These are phyloP conservation scores for Stevia rebaudiana DNA, from an alignment of 140 eudicot genomes.

Conservation along the genomic window DNA sequence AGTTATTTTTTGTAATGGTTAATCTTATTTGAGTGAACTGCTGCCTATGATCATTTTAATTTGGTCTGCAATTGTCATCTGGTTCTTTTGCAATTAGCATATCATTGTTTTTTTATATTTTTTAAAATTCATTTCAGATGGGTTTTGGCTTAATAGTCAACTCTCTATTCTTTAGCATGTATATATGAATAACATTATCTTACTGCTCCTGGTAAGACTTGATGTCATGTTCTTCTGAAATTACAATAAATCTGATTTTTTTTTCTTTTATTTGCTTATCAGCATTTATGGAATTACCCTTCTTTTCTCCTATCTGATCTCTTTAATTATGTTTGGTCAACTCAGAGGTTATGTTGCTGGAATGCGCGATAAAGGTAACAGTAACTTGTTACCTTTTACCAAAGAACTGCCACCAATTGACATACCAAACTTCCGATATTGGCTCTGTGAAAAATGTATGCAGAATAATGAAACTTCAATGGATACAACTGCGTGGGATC, in stretches of 20 bases:
- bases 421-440: constrained; percentile 36
- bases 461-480: constrained; percentile 18
- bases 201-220: neutral
- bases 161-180: neutral
- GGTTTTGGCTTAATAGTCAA: neutral
- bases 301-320: too few species aligned
- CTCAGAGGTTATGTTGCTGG: constrained; percentile 44
- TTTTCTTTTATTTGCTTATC: neutral
- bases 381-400: constrained; percentile 31
- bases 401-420: constrained; percentile 37
- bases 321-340: neutral
- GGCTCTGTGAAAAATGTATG: constrained; percentile 40
- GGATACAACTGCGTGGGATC: constrained; percentile 20
- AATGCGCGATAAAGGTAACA: constrained; percentile 35
- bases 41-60: neutral
- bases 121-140: neutral
- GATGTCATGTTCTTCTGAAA: neutral
- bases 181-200: neutral
- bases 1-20: neutral
- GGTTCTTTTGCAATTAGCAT: constrained; percentile 8
- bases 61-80: neutral
- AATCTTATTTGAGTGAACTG: neutral
- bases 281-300: neutral
- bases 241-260: neutral
- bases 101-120: constrained; percentile 1